Conservation (phyloP, 495 filamentous ascomycete genomes). For the Geoglossum glabrum region DNA sequence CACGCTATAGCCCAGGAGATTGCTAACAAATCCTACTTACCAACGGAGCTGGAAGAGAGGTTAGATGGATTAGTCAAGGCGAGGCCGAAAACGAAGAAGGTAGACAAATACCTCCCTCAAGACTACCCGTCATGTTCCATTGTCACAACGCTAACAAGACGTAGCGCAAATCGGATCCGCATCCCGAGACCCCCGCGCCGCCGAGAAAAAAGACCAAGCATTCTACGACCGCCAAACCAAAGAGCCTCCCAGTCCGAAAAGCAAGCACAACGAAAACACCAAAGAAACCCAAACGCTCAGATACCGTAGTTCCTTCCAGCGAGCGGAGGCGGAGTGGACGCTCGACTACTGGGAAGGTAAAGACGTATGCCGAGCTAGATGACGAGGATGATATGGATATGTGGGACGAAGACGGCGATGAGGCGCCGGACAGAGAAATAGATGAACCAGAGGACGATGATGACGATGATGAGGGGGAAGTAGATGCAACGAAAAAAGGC, state of each 20-base stretch:
- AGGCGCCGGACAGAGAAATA: slow-evolving; percentile 10
- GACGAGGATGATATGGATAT: slow-evolving; percentile 29
- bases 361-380: slow-evolving; percentile 35
- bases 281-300: slow-evolving; percentile 13
- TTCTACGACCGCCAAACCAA: slow-evolving; percentile 20
- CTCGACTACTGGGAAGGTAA: slow-evolving; percentile 11
- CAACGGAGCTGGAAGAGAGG: slow-evolving; percentile 59
- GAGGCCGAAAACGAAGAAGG: slow-evolving; percentile 4
- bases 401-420: slow-evolving; percentile 18
- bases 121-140: not conserved
- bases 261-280: not conserved
- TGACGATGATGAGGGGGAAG: slow-evolving; percentile 6
- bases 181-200: not conserved
- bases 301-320: slow-evolving; percentile 16
- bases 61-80: slow-evolving; percentile 43
- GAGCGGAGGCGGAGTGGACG: slow-evolving; percentile 24
- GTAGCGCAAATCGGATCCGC: slow-evolving; percentile 7
- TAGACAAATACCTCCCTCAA: not conserved
- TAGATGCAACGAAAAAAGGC: not conserved
- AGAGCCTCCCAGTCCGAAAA: slow-evolving; percentile 5
- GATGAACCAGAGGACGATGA: not conserved
- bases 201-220: slow-evolving; percentile 7
- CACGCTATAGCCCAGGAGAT: slow-evolving; percentile 66
- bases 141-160: not conserved
- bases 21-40: slow-evolving; percentile 62